A percentile compares a stretch with the other conserved stretches of the same genome.
Evolutionary conservation across 371 early-diverging fungal genomes (phyloP).

Genomic region (Lichtheimia corymbifera): DNA sequence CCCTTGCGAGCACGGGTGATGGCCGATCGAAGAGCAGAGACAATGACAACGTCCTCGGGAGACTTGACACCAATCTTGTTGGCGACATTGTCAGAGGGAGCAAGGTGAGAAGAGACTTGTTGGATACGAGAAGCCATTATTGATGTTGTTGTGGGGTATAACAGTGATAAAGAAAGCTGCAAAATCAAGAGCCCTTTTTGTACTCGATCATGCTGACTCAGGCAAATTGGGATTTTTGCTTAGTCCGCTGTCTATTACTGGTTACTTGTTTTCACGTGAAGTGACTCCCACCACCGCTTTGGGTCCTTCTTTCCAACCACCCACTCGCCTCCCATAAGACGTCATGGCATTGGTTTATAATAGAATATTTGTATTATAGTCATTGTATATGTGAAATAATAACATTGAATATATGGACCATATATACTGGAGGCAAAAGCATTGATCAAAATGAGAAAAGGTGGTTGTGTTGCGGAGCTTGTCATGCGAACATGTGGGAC

Average conservation of each 20-base stretch:
- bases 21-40: constrained; percentile 88
- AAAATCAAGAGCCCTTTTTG: neutral
- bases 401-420: neutral
- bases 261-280: no score
- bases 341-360: no score
- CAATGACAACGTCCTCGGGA: constrained; percentile 87
- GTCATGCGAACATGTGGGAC: constrained; percentile 3
- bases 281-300: no score
- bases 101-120: constrained; percentile 74
- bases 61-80: constrained; percentile 78
- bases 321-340: no score
- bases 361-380: no score
- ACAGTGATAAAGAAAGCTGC: constrained; percentile 1
- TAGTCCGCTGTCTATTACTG: no score
- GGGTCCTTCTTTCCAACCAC: no score
- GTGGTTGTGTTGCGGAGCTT: neutral
- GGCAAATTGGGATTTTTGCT: neutral
- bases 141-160: constrained; percentile 2
- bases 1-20: constrained; percentile 93
- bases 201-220: constrained; percentile 5
- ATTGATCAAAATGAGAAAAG: no score
- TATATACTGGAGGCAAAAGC: no score
- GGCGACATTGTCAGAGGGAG: constrained; percentile 50
- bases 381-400: neutral
- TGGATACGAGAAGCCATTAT: constrained; percentile 67